Conservation (phyloP, 2,329 filamentous ascomycete genomes). For the Thelonectria blattea region DNA sequence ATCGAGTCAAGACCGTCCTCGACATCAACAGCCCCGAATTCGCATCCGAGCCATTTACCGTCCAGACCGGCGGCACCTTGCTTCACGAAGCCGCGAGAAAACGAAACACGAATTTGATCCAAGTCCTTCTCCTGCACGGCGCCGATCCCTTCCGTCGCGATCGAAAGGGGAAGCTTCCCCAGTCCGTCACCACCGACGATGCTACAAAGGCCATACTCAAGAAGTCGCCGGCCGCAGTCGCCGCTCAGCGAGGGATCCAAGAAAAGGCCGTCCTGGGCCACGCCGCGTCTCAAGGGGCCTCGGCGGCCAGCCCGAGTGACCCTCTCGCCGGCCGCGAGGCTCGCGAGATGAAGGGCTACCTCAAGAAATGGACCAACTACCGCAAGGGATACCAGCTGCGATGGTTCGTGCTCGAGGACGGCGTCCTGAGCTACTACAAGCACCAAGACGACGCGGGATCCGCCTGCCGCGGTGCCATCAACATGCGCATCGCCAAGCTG, state of each 20-base stretch:
- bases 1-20: constrained; percentile 81
- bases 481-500: constrained; percentile 94
- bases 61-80: constrained; percentile 86
- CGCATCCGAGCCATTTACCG: constrained; percentile 77
- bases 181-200: constrained; percentile 96
- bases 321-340: constrained; percentile 80
- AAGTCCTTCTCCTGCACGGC: constrained; percentile 88
- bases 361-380: constrained; percentile 99
- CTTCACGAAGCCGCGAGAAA: constrained; percentile 92
- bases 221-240: constrained; percentile 90
- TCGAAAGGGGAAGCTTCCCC: constrained; percentile 91
- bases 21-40: constrained; percentile 94
- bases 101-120: constrained; percentile 85
- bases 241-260: constrained; percentile 93
- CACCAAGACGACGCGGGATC: constrained; percentile 97
- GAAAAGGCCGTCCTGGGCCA: constrained; percentile 95
- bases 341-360: constrained; percentile 96
- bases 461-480: constrained; percentile 95
- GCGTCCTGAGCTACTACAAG: constrained; percentile 98
- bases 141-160: constrained; percentile 96
- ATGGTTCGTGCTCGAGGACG: constrained; percentile 98
- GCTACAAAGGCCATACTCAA: constrained; percentile 87
- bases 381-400: constrained; percentile 94
- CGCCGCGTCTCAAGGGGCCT: constrained; percentile 61
- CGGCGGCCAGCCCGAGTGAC: constrained; percentile 61